phyloP scores from a whole-genome alignment of 2,329 filamentous ascomycete species.

The Leptodontidium sp. region DNA sequence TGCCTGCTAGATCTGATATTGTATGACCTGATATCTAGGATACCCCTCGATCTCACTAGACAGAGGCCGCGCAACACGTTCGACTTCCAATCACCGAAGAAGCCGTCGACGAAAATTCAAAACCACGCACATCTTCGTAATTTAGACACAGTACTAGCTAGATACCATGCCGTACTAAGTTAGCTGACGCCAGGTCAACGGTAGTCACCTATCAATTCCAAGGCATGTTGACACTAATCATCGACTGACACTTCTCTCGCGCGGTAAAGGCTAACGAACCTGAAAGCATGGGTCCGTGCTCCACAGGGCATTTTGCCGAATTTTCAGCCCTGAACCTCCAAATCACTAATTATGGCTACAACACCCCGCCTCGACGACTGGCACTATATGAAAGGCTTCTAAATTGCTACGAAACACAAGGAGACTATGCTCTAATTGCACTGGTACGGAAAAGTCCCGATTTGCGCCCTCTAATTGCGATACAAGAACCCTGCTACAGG shows the following conservation, averaged over 20 bases:
- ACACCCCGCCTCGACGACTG: no score
- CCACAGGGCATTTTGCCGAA: no score
- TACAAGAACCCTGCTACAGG: no score
- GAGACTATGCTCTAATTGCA: no score
- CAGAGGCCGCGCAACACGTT: slow-evolving; percentile 5
- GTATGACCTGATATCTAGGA: slow-evolving; percentile 9
- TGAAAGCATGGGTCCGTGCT: no score
- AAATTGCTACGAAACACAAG: no score
- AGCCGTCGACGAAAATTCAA: slow-evolving; percentile 20
- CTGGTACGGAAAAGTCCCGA: no score
- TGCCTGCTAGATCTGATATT: not conserved
- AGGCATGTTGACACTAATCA: not conserved
- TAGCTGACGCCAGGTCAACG: not conserved
- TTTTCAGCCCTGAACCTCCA: no score
- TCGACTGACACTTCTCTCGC: not conserved
- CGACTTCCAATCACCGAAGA: slow-evolving; percentile 29
- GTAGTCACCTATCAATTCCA: not conserved
- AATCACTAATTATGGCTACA: no score
- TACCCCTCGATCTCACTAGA: slow-evolving; percentile 7
- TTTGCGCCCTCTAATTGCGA: no score
- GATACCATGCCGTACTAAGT: not conserved
- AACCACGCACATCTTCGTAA: not conserved
- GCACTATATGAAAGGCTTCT: no score
- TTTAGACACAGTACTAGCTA: no score
- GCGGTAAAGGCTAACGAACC: not conserved